Percentiles rank a stretch among this genome's conserved stretches.
phyloP scores from a whole-genome alignment of 192 early-diverging fungal genomes.

The Gryganskiella cystojenkinii region DNA sequence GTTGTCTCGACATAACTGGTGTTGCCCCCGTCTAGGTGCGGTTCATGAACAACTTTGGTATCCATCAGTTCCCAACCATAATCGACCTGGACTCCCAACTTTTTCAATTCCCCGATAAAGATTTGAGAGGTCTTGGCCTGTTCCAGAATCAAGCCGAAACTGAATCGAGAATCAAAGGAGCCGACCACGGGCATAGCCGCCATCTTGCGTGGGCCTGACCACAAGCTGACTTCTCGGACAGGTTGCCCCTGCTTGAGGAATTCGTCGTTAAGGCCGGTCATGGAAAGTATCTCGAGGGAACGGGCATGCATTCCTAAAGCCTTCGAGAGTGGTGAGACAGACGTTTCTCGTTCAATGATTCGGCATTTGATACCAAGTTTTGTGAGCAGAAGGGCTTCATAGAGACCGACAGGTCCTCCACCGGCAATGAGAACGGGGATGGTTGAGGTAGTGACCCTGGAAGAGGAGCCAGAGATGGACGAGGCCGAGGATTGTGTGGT shows the following conservation, averaged over 20 bases:
- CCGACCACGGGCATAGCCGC: not conserved
- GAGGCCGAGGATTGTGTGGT: not conserved
- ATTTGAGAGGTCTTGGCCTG: not conserved
- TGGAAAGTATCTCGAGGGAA: conserved; percentile 8
- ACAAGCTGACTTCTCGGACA: not conserved
- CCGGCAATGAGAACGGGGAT: conserved; percentile 24
- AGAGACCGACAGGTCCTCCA: conserved; percentile 25
- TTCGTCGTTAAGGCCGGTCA: not conserved
- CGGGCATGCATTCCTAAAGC: conserved; percentile 16
- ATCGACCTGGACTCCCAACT: not conserved
- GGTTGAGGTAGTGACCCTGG: not conserved
- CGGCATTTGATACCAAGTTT: conserved; percentile 7
- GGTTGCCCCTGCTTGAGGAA: not conserved
- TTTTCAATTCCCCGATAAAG: not conserved
- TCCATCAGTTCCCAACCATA: conserved; percentile 15
- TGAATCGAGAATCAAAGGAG: conserved; percentile 1
- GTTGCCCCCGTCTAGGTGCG: not conserved
- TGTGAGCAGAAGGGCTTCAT: conserved; percentile 15
- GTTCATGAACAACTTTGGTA: conserved; percentile 9
- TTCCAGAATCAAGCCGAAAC: not conserved
- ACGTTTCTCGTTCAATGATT: conserved; percentile 10
- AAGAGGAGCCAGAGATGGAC: not conserved
- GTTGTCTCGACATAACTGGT: conserved; percentile 8
- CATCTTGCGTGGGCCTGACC: not conserved
- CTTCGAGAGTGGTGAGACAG: not conserved